Evolutionary conservation across 139 green algal species (phyloP).

Genomic region (Coccomyxa sp.): DNA sequence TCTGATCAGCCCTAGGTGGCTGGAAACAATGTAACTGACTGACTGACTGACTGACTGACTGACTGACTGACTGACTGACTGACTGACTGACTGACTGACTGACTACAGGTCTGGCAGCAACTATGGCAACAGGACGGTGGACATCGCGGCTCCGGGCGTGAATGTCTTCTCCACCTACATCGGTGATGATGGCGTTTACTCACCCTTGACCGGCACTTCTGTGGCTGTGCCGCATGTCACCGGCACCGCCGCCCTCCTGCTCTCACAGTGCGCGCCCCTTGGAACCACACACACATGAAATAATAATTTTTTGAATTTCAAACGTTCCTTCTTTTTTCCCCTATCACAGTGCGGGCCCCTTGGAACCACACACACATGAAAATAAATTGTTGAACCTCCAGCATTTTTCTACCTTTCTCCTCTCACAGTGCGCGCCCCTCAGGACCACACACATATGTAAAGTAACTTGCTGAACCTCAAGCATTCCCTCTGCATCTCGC

Average conservation of each 20-base stretch:
- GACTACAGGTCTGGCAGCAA: conserved; percentile 1
- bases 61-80: too few species aligned
- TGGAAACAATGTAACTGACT: too few species aligned
- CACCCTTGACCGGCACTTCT: conserved; percentile 17
- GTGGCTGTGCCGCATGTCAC: conserved; percentile 25
- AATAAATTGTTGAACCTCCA: too few species aligned
- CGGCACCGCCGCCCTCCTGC: conserved; percentile 14
- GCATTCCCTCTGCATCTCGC: not conserved
- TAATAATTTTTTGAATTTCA: conserved; percentile 2
- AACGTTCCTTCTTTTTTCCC: conserved; percentile 4
- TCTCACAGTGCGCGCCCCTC: not conserved
- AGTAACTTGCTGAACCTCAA: too few species aligned
- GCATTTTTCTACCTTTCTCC: conserved; percentile 1
- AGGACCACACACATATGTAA: too few species aligned
- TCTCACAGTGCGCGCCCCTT: not conserved
- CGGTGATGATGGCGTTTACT: conserved; percentile 6
- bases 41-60: too few species aligned
- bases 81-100: too few species aligned
- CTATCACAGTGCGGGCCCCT: not conserved
- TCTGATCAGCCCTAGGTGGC: too few species aligned
- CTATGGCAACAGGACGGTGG: conserved; percentile 11
- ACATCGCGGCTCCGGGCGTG: not conserved
- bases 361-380: too few species aligned
- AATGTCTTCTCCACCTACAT: conserved; percentile 6
- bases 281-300: too few species aligned